Conservation (phyloP, 345 rosid genomes). For the Orychophragmus violaceus region DNA sequence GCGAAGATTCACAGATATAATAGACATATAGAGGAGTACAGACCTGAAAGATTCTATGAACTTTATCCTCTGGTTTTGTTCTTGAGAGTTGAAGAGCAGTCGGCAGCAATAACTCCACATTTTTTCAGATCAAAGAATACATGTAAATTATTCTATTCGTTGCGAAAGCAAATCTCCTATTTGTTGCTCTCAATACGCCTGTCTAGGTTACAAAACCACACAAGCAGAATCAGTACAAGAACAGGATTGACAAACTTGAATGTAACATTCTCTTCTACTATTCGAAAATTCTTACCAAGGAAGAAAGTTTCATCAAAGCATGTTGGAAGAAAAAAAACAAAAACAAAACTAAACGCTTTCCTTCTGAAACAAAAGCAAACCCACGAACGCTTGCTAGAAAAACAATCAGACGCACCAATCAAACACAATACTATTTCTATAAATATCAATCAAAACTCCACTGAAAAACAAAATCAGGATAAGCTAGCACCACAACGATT, state of each 20-base stretch:
- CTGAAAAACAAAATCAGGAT: background rate
- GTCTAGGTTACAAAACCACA: constrained; percentile 51
- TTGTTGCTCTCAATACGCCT: constrained; percentile 50
- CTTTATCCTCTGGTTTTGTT: too few species aligned
- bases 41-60: too few species aligned
- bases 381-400: background rate
- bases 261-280: background rate
- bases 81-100: too few species aligned
- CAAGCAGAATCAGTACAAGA: constrained; percentile 24
- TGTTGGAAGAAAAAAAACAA: background rate
- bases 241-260: background rate
- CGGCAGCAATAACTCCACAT: too few species aligned
- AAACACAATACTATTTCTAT: background rate
- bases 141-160: too few species aligned
- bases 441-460: too few species aligned
- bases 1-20: too few species aligned
- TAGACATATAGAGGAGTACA: too few species aligned
- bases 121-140: too few species aligned
- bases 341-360: background rate
- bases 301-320: background rate
- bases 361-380: background rate
- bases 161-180: constrained; percentile 38
- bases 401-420: too few species aligned
- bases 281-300: background rate
- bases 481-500: background rate